Evolutionary conservation across 1,284 basidiomycete species (phyloP).

Genomic region (Ustilago nuda): DNA sequence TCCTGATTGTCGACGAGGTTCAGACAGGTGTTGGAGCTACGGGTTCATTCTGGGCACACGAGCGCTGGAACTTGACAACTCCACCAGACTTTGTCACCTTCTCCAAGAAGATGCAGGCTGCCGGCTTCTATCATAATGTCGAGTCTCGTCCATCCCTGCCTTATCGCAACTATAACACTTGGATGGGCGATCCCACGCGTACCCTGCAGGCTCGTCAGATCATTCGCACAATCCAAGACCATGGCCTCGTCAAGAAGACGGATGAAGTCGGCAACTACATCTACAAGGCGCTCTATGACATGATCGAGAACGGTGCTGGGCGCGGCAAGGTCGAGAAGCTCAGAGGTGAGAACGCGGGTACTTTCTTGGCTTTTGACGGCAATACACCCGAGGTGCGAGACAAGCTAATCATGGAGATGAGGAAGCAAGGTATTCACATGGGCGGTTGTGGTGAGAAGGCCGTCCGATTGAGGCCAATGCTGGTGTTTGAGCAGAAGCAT

Average conservation of each 20-base stretch:
- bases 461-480: slow-evolving; percentile 72
- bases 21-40: slow-evolving; percentile 74
- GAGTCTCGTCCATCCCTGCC: slow-evolving; percentile 72
- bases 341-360: slow-evolving; percentile 72
- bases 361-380: slow-evolving; percentile 73
- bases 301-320: slow-evolving; percentile 56
- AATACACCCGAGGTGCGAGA: slow-evolving; percentile 70
- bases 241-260: slow-evolving; percentile 70
- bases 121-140: slow-evolving; percentile 72
- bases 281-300: slow-evolving; percentile 64
- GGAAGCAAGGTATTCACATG: slow-evolving; percentile 71
- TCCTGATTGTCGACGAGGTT: slow-evolving; percentile 73
- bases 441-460: slow-evolving; percentile 70
- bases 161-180: slow-evolving; percentile 72
- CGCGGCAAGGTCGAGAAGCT: slow-evolving; percentile 69
- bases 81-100: slow-evolving; percentile 74
- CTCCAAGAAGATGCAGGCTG: slow-evolving; percentile 69
- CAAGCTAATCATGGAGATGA: slow-evolving; percentile 71
- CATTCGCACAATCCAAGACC: slow-evolving; percentile 71
- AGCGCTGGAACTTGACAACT: slow-evolving; percentile 72
- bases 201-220: slow-evolving; percentile 73
- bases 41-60: slow-evolving; percentile 74
- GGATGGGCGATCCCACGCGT: slow-evolving; percentile 72
- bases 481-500: slow-evolving; percentile 72
- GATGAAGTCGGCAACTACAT: slow-evolving; percentile 69